Percentiles rank a stretch among this genome's conserved stretches.
Conservation (phyloP, 2,329 filamentous ascomycete species). For the Fusarium poae region DNA sequence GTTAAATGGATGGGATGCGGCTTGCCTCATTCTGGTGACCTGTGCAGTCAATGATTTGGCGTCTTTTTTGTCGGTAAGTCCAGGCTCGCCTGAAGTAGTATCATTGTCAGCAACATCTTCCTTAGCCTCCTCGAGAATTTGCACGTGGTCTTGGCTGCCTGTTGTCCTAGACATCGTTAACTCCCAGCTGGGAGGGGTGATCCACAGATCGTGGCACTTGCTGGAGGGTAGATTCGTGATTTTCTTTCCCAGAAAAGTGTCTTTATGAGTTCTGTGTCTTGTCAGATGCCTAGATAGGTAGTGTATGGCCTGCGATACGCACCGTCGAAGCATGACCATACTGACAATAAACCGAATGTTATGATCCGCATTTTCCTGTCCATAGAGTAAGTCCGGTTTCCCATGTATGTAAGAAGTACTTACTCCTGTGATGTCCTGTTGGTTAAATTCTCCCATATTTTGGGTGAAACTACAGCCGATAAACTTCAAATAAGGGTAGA, state of each 20-base stretch:
- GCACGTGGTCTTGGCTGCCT: neutral
- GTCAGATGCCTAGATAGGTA: neutral
- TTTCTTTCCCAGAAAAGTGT: neutral
- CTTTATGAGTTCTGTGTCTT: neutral
- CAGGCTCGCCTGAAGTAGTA: neutral
- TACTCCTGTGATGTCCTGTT: neutral
- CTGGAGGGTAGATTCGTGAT: neutral
- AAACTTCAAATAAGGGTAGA: neutral
- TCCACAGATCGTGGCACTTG: neutral
- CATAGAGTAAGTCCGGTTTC: neutral
- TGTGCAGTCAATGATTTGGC: neutral
- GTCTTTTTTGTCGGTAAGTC: neutral
- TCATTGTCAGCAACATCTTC: neutral
- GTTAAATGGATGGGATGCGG: neutral
- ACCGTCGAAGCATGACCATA: neutral
- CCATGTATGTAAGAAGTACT: neutral
- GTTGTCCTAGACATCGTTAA: neutral
- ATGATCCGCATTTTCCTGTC: neutral
- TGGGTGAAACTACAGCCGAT: neutral
- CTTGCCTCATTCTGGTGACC: neutral
- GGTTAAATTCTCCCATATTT: neutral
- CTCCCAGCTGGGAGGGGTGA: neutral
- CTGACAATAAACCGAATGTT: neutral
- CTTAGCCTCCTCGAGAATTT: neutral
- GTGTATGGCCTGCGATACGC: neutral